Evolutionary conservation across 2,329 filamentous ascomycete species (phyloP), one percentile per base, ranked within the genome.

Genomic region (Chrysoporthe deuterocubensis): DNA sequence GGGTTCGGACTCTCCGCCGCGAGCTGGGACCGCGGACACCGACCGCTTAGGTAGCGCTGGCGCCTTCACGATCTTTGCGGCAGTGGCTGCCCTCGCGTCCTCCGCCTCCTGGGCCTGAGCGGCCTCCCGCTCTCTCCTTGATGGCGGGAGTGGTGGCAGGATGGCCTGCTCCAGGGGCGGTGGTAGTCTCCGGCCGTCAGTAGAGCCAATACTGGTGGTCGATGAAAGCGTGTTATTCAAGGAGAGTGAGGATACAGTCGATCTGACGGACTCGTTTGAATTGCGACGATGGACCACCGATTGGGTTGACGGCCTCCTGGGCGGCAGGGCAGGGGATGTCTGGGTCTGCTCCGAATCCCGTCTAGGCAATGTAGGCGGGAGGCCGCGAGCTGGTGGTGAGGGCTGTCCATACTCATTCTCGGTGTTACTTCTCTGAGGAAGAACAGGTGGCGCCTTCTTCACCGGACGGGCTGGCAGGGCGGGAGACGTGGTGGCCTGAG

Each of bases 241-340:
- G 0, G 87, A 89, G 32, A 85, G 74, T 1, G 80, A 82, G 4
- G 88, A 89, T 18, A 85, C 73, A 13, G 80, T 81, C 7, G 87
- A 89, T 14, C 83, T 73, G 42, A 87, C 86, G 2, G 88, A 90
- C 0, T 87, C 85, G 54, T 84, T 84, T 21, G 88, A 90, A 61
- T 81, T 84, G 66, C 85, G 82, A 34, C 87, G 81, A 5, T 77
- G 77, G 32, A 75, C 75, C 44, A 84, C 75, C 16, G 77, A 75
- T 69, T 85, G 82, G 7, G 79, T 76, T 2, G 84, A 84, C 2
- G 82, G 75, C 37, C 82, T 81, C 42, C 87, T 82, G 18, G 84
- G 79, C 16, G 87, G 85, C 21, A 88, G 76, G 40, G 81, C 79
- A 8, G 86, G 86, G 1, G 82, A 81, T 32, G 75, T 74, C 42